Conservation (phyloP, 805 yeast genomes). For the Starmerella asiatica region DNA sequence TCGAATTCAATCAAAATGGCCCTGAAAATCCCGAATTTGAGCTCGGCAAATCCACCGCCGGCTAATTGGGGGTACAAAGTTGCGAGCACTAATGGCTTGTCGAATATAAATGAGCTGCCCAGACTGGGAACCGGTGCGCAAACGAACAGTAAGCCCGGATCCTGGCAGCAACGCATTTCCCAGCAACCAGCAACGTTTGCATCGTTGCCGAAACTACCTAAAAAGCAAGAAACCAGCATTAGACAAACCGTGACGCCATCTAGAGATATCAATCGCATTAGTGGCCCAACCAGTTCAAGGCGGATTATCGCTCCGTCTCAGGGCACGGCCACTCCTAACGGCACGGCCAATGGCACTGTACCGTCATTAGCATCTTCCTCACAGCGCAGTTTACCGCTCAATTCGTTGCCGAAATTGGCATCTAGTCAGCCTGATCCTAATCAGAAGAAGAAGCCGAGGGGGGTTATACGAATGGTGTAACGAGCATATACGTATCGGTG, state of each 20-base stretch:
- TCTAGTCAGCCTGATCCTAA: background rate
- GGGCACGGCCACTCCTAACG: no score
- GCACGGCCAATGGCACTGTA: no score
- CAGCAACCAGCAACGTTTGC: background rate
- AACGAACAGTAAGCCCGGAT: no score
- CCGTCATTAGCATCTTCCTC: no score
- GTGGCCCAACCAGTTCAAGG: no score
- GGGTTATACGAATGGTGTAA: constrained; percentile 15
- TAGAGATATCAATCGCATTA: no score
- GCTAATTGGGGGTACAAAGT: constrained; percentile 11
- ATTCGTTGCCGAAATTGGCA: constrained; percentile 11
- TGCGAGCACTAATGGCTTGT: constrained; percentile 2
- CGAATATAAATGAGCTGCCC: constrained; percentile 12
- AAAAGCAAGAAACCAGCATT: background rate
- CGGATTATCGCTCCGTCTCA: no score
- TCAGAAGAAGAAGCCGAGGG: constrained; percentile 1
- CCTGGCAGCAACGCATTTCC: background rate
- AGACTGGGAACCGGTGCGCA: constrained; percentile 11
- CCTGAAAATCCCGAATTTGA: constrained; percentile 1
- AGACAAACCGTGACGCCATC: background rate
- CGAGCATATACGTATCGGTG: no score
- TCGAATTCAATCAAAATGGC: background rate
- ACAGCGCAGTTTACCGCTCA: no score
- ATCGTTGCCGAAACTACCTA: background rate
- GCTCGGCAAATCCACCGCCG: constrained; percentile 2